Evolutionary conservation across 2,329 filamentous ascomycete species (phyloP).

Genomic region (Pseudogymnoascus sp.): DNA sequence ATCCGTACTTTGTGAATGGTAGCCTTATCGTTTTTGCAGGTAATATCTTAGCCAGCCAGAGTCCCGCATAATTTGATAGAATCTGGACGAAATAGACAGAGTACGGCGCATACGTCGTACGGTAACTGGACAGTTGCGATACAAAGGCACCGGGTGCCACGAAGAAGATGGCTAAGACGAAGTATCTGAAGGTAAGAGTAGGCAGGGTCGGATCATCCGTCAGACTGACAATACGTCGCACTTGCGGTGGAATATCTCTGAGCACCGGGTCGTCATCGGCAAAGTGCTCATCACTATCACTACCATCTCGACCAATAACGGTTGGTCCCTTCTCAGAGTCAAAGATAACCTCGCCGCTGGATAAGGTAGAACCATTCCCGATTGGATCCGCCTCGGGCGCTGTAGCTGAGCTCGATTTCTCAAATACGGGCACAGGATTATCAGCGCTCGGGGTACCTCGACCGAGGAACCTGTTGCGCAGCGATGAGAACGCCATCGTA

Average conservation of each 20-base stretch:
- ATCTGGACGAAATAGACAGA: slow-evolving; percentile 55
- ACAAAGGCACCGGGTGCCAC: slow-evolving; percentile 49
- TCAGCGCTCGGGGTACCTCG: background rate
- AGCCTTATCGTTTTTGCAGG: slow-evolving; percentile 39
- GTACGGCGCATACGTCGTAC: slow-evolving; percentile 45
- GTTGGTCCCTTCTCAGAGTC: background rate
- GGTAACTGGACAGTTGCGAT: slow-evolving; percentile 46
- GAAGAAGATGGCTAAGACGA: slow-evolving; percentile 46
- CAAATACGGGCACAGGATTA: background rate
- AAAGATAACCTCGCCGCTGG: background rate
- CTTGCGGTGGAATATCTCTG: slow-evolving; percentile 44
- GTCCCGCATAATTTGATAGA: slow-evolving; percentile 39
- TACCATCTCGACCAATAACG: background rate
- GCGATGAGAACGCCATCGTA: background rate
- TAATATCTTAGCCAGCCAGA: slow-evolving; percentile 34
- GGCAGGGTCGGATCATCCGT: slow-evolving; percentile 47
- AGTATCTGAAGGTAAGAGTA: slow-evolving; percentile 52
- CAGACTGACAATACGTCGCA: slow-evolving; percentile 48
- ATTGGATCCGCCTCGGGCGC: background rate
- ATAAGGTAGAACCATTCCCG: background rate
- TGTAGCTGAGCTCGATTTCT: background rate
- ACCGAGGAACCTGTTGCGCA: background rate
- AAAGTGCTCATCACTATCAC: slow-evolving; percentile 15
- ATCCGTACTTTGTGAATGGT: slow-evolving; percentile 35
- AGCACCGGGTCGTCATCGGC: slow-evolving; percentile 42